Evolutionary conservation across 441 rosid species (phyloP), one percentile per base, ranked within the genome.

Genomic region (Eugenia klotzschiana): DNA sequence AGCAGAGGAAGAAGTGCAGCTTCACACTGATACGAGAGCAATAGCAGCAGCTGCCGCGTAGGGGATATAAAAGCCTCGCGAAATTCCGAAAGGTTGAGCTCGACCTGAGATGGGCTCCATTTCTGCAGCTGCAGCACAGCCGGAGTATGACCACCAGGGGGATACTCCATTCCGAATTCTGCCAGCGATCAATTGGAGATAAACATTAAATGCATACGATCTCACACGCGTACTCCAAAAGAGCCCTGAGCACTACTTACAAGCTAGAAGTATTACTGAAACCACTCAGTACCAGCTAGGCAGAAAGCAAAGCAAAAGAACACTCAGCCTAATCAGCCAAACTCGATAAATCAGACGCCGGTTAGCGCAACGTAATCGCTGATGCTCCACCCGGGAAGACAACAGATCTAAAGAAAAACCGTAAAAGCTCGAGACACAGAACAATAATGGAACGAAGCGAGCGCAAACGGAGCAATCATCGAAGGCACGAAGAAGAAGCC

Each of bases 41-140:
- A 69, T 80, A 92, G 86, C 79, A 95, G 80, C 81, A 89, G 90
- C 84, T 93, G 92, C 89, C 94, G 94, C 79, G 96, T 89, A 4
- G 99, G 99, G 85, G 98, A 97, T 56, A 97, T 91, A 88, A 92
- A 95, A 86, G 94, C 98, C 86, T 95, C 97, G 8, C 93, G 95
- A 88, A 90, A 97, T 83, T 97, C 98, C 29, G 98, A 92, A 58
- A 93, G 88, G 79, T 94, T 86, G 73, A 90, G 87, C 83, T 87
- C 91, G 87, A 89, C 83, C 82, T 79, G 88, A 57, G 94, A 90
- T 79, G 94, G 93, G 40, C 77, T 90, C 98, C 99, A 97, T 91
- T 91, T 93, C 80, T 87, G 95, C 92, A 97, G 84, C 90, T 93
- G 98, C 89, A 95, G 88, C 84, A 94, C 79, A 13, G 93, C 85